Evolutionary conservation across 495 filamentous ascomycete genomes (phyloP), one percentile per base, ranked within the genome.

Genomic region (Penicillium tannophilum): DNA sequence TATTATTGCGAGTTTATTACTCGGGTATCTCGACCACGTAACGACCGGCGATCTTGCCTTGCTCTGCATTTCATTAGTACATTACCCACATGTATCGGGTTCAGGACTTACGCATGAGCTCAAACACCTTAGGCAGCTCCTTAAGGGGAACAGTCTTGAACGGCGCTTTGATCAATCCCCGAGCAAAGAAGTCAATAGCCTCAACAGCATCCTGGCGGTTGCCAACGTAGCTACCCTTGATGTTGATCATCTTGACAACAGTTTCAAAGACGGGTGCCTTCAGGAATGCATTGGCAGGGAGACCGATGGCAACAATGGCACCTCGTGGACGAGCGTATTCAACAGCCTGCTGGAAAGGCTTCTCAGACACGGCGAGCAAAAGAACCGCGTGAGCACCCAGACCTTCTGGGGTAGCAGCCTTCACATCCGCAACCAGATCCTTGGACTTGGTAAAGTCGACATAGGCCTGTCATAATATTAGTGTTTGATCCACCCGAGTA

Each of bases 161-260:
- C 0, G 93, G 93, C 1, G 87, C 87, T 58, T 90, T 87, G 82
- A 97, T 90, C 60, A 94, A 69, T 3, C 93, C 93, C 16, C 90
- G 80, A 30, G 82, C 71, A 77, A 86, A 96, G 81, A 97, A 97
- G 63, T 96, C 93, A 45, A 97, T 74, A 8, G 92, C 92, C 72
- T 97, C 93, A 14, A 84, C 79, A 0, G 83, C 88, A 66, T 98
- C 93, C 70, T 89, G 85, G 45, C 90, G 84, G 73, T 93, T 96
- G 43, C 93, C 93, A 59, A 97, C 93, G 67, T 97, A 97, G 61
- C 85, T 90, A 44, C 93, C 93, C 79, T 90, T 92, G 82, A 98
- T 97, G 61, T 75, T 88, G 74, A 97, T 88, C 91, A 96, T 96
- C 66, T 83, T 82, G 61, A 92, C 82, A 26, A 97, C 93, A 3